Percentiles rank a stretch among this genome's conserved stretches.
phyloP scores from a whole-genome alignment of 1,139 yeast genomes.

The Zygoascus hellenicus region DNA sequence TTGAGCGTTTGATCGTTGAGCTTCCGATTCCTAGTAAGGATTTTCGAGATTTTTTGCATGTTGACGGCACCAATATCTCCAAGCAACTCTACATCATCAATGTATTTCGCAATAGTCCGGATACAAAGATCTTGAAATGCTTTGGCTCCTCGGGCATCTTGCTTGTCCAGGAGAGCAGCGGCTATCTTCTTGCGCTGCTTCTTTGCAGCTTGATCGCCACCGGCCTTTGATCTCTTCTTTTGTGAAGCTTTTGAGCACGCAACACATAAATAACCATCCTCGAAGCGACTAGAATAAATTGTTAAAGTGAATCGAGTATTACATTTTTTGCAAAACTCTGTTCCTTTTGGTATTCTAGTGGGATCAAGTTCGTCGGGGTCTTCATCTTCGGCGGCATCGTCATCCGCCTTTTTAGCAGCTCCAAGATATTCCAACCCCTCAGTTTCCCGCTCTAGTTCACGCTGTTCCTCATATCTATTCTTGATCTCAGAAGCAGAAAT shows the following conservation, averaged over 20 bases:
- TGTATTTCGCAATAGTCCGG: slow-evolving; percentile 59
- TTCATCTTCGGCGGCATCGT: slow-evolving; percentile 35
- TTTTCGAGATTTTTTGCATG: slow-evolving; percentile 60
- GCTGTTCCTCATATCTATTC: slow-evolving; percentile 45
- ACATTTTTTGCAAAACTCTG: slow-evolving; percentile 50
- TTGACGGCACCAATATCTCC: slow-evolving; percentile 73
- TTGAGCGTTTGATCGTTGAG: slow-evolving; percentile 64
- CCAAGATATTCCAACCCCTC: slow-evolving; percentile 12
- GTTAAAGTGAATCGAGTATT: slow-evolving; percentile 50
- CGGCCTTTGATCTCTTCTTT: slow-evolving; percentile 16
- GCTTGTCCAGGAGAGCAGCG: slow-evolving; percentile 70
- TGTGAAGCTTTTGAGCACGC: slow-evolving; percentile 44
- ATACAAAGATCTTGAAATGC: slow-evolving; percentile 80
- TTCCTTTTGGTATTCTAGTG: slow-evolving; percentile 28
- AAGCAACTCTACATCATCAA: slow-evolving; percentile 67
- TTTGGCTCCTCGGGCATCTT: slow-evolving; percentile 50
- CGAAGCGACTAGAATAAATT: slow-evolving; percentile 53
- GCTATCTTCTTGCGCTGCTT: slow-evolving; percentile 75
- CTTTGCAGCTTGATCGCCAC: slow-evolving; percentile 48
- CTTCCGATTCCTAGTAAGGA: slow-evolving; percentile 75
- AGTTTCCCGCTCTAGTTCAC: slow-evolving; percentile 23
- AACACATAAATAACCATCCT: slow-evolving; percentile 50
- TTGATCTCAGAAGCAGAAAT: slow-evolving; percentile 78
- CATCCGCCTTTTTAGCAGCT: slow-evolving; percentile 9
- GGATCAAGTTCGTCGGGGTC: slow-evolving; percentile 28